Conservation (phyloP, 2,329 filamentous ascomycete genomes). For the Talaromyces islandicus region DNA sequence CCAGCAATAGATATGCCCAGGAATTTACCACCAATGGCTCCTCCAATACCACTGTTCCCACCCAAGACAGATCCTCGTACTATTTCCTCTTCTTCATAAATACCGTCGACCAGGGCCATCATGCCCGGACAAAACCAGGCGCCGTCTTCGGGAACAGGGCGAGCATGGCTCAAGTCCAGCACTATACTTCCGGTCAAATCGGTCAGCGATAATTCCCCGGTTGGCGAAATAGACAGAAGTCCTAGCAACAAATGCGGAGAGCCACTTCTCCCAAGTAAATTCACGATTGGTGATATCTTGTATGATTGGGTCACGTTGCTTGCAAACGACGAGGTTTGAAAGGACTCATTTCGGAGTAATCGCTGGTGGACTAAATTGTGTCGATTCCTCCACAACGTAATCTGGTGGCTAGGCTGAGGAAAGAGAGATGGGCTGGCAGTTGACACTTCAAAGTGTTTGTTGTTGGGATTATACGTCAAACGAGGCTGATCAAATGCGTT, state of each 20-base stretch:
- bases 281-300: constrained; percentile 81
- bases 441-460: constrained; percentile 84
- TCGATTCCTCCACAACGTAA: constrained; percentile 76
- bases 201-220: constrained; percentile 73
- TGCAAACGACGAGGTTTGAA: constrained; percentile 75
- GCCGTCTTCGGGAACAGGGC: constrained; percentile 68
- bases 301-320: constrained; percentile 57
- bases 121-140: constrained; percentile 94
- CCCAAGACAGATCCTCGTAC: constrained; percentile 61
- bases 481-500: constrained; percentile 77
- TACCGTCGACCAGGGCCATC: constrained; percentile 89
- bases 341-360: constrained; percentile 84
- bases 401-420: constrained; percentile 74
- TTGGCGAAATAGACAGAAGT: constrained; percentile 72
- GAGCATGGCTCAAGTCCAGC: constrained; percentile 74
- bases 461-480: constrained; percentile 46
- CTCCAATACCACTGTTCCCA: constrained; percentile 75
- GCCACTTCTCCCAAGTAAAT: constrained; percentile 70
- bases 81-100: constrained; percentile 91
- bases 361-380: constrained; percentile 92
- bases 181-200: constrained; percentile 85
- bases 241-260: constrained; percentile 82
- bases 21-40: constrained; percentile 86
- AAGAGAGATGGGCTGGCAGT: constrained; percentile 63
- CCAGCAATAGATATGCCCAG: constrained; percentile 86